Evolutionary conservation across 305 asterid species (phyloP).

Genomic region (Fraxinus baroniana): DNA sequence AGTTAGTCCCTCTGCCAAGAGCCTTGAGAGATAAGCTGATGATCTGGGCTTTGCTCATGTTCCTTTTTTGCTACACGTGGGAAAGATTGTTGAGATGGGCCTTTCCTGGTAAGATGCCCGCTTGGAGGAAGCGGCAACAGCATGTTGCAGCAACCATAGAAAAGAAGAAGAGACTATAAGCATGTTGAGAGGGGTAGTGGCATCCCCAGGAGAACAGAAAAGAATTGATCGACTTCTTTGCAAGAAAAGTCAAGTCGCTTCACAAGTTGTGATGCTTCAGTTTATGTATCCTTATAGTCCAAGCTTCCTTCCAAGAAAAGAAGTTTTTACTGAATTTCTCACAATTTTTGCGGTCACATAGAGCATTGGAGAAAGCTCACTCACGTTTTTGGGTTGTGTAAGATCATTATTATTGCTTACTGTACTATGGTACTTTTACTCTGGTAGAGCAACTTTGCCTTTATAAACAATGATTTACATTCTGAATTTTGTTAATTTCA

Average conservation of each 20-base stretch:
- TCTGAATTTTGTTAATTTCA: neutral
- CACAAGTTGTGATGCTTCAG: neutral
- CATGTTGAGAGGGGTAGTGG: neutral
- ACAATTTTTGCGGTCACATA: neutral
- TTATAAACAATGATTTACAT: neutral
- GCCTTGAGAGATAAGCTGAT: constrained; percentile 77
- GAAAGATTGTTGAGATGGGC: constrained; percentile 86
- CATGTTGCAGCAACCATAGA: constrained; percentile 48
- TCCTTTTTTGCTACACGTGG: constrained; percentile 75
- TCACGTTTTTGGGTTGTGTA: neutral
- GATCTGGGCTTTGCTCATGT: constrained; percentile 74
- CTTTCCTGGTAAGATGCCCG: constrained; percentile 94
- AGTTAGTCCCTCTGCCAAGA: constrained; percentile 75
- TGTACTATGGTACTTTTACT: neutral
- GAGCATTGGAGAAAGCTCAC: neutral
- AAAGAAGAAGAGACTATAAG: constrained; percentile 60
- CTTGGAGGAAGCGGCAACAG: constrained; percentile 80
- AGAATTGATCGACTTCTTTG: neutral
- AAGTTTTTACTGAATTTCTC: neutral
- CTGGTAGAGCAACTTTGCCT: neutral
- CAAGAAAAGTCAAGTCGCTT: neutral
- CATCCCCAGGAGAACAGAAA: neutral
- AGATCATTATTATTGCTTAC: neutral
- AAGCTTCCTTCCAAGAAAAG: neutral
- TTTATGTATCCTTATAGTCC: neutral